Evolutionary conservation across 371 early-diverging fungal species (phyloP), one percentile per base, ranked within the genome.

Genomic region (Dinochytrium kinnereticum): DNA sequence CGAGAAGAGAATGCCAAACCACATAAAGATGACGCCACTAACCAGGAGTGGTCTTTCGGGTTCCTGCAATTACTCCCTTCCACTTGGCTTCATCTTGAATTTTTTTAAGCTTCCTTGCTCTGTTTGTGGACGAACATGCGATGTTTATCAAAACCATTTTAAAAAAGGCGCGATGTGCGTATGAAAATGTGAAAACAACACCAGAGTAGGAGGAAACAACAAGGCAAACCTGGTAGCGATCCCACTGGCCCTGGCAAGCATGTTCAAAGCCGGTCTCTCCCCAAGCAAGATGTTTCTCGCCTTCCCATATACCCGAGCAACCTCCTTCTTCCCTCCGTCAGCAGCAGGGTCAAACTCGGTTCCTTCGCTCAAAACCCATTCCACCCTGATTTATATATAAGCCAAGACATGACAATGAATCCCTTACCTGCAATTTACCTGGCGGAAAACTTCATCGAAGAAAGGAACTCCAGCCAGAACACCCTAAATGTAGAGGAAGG

Each of bases 31-130:
- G n/a, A n/a, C n/a, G n/a, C n/a, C n/a, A n/a, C n/a, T n/a, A 15
- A 91, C 94, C 96, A 33, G 98, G 98, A 1, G 99, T 98, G n/a
- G 97, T 97, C 82, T 98, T 98, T 72, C 99, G 91, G 5, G 98
- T 98, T 24, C 96, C 99, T 19, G 97, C 96, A 78, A 98, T 90
- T 1, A 94, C 84, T 50, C 99, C 99, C 33, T 88, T 81, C 84
- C 93, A 98, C 0, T 88, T 88, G 38, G 89, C 84, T 57, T 84
- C 76, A 31, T 93, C 87, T 74, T 94, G 93, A 37, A 96, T 68
- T 13, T 87, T 77, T 36, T 80, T 79, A 13, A 97, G 89, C 36
- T 86, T 85, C 39, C 90, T 86, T 3, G 96, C 90, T 51, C 79
- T 83, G 64, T 17, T 13, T 5, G 5, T 39, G 19, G 36, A 34